These are phyloP conservation scores for Eutrema salsugineum DNA, from an alignment of 441 rosid species.

Conservation along the genomic window DNA sequence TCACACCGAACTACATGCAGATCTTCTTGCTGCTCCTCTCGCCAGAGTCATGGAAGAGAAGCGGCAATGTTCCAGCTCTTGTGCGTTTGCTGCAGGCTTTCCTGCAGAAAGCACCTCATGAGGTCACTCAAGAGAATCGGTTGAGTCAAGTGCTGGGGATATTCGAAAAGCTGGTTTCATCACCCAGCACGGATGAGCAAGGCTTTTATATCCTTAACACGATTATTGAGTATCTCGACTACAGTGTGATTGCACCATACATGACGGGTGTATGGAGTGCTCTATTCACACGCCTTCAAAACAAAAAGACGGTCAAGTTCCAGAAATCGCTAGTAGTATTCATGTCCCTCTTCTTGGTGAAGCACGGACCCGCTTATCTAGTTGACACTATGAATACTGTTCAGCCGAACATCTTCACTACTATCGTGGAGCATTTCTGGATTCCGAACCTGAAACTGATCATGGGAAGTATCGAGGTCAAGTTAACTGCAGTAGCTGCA, in stretches of 20 bases:
- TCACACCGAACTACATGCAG: slow-evolving; percentile 73
- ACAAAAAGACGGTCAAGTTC: slow-evolving; percentile 58
- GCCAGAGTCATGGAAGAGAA: slow-evolving; percentile 84
- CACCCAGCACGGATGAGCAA: slow-evolving; percentile 81
- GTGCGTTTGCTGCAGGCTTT: slow-evolving; percentile 96
- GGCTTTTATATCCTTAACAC: slow-evolving; percentile 94
- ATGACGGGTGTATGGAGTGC: slow-evolving; percentile 70
- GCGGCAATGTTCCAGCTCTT: slow-evolving; percentile 93
- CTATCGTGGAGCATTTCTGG: slow-evolving; percentile 80
- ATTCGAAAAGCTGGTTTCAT: slow-evolving; percentile 65
- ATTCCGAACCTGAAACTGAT: slow-evolving; percentile 79
- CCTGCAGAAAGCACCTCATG: slow-evolving; percentile 86
- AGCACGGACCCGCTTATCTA: slow-evolving; percentile 69
- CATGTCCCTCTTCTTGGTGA: slow-evolving; percentile 87
- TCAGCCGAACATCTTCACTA: slow-evolving; percentile 56
- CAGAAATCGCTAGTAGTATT: slow-evolving; percentile 73
- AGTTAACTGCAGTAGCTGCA: slow-evolving; percentile 83
- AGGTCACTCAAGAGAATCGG: slow-evolving; percentile 72
- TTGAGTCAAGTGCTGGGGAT: slow-evolving; percentile 81
- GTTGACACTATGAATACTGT: slow-evolving; percentile 74
- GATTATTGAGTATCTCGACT: slow-evolving; percentile 77
- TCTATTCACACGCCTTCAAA: slow-evolving; percentile 69
- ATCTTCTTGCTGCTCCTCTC: slow-evolving; percentile 71
- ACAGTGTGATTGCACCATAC: slow-evolving; percentile 52
- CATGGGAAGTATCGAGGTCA: slow-evolving; percentile 70